These are phyloP conservation scores for Globisporangium viniferum DNA, from an alignment of 352 stramenopile species.

Conservation along the genomic window DNA sequence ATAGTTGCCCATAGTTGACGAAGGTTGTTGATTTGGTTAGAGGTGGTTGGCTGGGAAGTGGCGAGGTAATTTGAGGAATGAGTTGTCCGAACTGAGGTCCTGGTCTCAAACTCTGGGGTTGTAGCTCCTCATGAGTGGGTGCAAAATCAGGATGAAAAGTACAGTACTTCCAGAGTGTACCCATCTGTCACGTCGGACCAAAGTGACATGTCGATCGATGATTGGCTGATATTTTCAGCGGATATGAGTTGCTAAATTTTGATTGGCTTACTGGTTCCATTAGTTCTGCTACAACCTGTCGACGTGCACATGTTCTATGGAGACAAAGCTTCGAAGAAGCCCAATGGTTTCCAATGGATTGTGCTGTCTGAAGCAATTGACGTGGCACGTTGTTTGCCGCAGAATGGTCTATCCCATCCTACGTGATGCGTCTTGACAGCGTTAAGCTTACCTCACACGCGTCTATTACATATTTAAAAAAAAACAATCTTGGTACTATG, in stretches of 20 bases:
- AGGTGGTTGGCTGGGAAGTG: background rate
- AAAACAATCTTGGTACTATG: no score
- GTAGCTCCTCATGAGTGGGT: background rate
- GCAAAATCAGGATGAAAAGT: background rate
- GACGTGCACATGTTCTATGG: no score
- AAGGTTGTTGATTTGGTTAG: background rate
- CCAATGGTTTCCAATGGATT: no score
- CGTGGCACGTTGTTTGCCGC: no score
- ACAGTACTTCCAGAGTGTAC: background rate
- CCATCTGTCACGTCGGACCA: background rate
- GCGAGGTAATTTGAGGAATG: background rate
- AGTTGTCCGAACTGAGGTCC: background rate
- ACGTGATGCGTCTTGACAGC: no score
- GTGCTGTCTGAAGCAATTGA: no score
- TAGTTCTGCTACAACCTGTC: no score
- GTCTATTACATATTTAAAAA: no score
- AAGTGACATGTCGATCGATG: background rate
- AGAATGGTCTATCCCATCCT: no score
- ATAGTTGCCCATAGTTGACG: constrained; percentile 29
- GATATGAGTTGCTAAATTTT: background rate
- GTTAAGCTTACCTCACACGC: no score
- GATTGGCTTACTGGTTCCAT: background rate
- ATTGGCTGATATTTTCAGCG: background rate
- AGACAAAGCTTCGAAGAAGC: no score
- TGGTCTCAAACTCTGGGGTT: background rate